These are phyloP conservation scores for Ophiocordyceps camponoti-floridani DNA, from an alignment of 2,329 filamentous ascomycete species.

Conservation along the genomic window DNA sequence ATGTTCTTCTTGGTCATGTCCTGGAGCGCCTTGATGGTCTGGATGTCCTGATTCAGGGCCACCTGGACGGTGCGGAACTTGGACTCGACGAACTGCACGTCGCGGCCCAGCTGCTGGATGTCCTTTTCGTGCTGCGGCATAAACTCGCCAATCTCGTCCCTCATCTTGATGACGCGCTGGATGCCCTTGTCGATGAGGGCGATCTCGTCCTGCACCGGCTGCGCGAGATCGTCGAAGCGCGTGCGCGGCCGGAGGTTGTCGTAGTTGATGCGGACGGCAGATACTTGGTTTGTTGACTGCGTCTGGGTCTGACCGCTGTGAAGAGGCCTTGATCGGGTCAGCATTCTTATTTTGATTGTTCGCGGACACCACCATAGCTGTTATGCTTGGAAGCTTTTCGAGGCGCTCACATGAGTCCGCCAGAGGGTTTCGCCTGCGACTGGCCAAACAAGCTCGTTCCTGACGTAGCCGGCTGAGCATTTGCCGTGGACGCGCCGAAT, in stretches of 20 bases:
- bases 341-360: too few species aligned
- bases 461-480: constrained; percentile 5
- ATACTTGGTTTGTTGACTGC: constrained; percentile 31
- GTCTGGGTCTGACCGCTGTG: constrained; percentile 14
- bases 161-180: constrained; percentile 58
- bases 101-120: constrained; percentile 25
- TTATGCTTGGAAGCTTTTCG: not conserved
- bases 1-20: constrained; percentile 41
- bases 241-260: constrained; percentile 70
- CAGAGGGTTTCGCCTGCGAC: constrained; percentile 14
- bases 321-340: too few species aligned
- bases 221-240: constrained; percentile 77
- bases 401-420: constrained; percentile 14
- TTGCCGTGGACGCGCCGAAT: constrained; percentile 9
- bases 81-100: constrained; percentile 30
- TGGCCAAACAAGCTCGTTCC: constrained; percentile 14
- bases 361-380: not conserved
- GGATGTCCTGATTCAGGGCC: constrained; percentile 35
- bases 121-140: constrained; percentile 36
- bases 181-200: constrained; percentile 65
- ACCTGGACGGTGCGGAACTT: constrained; percentile 26
- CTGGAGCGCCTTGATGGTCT: constrained; percentile 47
- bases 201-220: constrained; percentile 64
- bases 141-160: constrained; percentile 57
- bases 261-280: constrained; percentile 63